phyloP scores from a whole-genome alignment of 768 basidiomycete species.

The Lyophyllum decastes region DNA sequence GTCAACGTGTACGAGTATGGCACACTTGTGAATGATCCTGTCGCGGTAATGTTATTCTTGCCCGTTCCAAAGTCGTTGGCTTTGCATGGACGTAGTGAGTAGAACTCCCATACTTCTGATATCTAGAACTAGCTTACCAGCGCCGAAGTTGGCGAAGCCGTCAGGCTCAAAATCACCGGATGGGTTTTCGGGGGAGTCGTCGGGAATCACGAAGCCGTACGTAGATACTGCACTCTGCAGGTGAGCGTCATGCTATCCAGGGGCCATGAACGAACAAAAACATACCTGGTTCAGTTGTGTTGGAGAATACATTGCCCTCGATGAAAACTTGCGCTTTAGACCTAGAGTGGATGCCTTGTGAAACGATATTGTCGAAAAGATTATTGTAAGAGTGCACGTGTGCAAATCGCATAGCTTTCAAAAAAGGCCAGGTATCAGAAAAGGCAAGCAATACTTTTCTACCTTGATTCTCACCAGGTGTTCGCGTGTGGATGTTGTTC shows the following conservation, averaged over 20 bases:
- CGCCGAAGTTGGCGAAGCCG: slow-evolving; percentile 21
- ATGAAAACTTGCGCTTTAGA: slow-evolving; percentile 22
- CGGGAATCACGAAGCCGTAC: slow-evolving; percentile 25
- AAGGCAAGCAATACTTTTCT: neutral
- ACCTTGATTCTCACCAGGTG: slow-evolving; percentile 16
- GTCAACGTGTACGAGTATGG: slow-evolving; percentile 20
- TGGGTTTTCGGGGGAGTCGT: slow-evolving; percentile 21
- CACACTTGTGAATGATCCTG: slow-evolving; percentile 22
- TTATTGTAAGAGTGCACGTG: slow-evolving; percentile 24
- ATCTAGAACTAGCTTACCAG: slow-evolving; percentile 9
- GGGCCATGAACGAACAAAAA: neutral
- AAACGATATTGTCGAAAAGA: slow-evolving; percentile 20
- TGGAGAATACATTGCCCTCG: slow-evolving; percentile 23
- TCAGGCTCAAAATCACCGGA: slow-evolving; percentile 23
- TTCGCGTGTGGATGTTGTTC: slow-evolving; percentile 24
- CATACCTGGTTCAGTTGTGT: slow-evolving; percentile 20
- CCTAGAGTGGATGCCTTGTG: slow-evolving; percentile 24
- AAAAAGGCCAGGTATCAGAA: neutral
- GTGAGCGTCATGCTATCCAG: neutral
- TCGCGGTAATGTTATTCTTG: slow-evolving; percentile 22
- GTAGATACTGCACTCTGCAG: slow-evolving; percentile 16
- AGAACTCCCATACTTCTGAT: neutral
- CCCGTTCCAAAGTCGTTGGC: slow-evolving; percentile 22
- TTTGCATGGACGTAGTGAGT: neutral
- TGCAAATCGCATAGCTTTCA: slow-evolving; percentile 20